Conservation (phyloP, 2,329 filamentous ascomycete genomes). For the Sodiomyces alkalinus region DNA sequence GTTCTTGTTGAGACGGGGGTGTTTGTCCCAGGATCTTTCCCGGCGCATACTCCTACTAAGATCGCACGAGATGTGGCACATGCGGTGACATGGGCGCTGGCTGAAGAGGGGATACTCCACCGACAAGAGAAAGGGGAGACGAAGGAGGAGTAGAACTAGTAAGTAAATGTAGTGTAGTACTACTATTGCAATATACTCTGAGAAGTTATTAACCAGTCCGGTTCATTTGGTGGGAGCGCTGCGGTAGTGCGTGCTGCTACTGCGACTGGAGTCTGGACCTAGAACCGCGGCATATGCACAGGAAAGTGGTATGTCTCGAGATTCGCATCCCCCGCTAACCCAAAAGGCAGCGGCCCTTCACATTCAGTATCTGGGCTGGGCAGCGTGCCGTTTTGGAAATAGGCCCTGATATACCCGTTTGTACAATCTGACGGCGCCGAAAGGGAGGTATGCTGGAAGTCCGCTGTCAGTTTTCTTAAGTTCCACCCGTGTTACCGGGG, state of each 20-base stretch:
- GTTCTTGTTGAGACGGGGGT: conserved; percentile 57
- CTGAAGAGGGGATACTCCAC: neutral
- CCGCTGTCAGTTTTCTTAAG: too few species aligned
- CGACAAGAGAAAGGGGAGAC: neutral
- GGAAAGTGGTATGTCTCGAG: too few species aligned
- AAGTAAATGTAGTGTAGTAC: too few species aligned
- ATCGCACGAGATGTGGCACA: conserved; percentile 44
- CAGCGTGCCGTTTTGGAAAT: conserved; percentile 29
- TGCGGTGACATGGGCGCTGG: neutral
- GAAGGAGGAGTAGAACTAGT: too few species aligned
- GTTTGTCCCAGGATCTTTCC: conserved; percentile 25
- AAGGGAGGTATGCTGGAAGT: conserved; percentile 30
- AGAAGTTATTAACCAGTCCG: too few species aligned
- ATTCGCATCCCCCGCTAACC: too few species aligned
- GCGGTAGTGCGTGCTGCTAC: too few species aligned
- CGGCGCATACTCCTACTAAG: conserved; percentile 36
- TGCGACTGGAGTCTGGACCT: too few species aligned
- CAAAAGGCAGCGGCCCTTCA: conserved; percentile 26
- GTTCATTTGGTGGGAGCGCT: too few species aligned
- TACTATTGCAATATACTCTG: too few species aligned
- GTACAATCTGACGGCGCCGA: conserved; percentile 29
- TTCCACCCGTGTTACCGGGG: neutral
- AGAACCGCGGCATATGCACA: too few species aligned
- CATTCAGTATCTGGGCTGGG: conserved; percentile 30
- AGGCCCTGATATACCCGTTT: conserved; percentile 21